Evolutionary conservation across 352 stramenopile genomes (phyloP), one percentile per base, ranked within the genome.

Genomic region (Globisporangium ultimum): DNA sequence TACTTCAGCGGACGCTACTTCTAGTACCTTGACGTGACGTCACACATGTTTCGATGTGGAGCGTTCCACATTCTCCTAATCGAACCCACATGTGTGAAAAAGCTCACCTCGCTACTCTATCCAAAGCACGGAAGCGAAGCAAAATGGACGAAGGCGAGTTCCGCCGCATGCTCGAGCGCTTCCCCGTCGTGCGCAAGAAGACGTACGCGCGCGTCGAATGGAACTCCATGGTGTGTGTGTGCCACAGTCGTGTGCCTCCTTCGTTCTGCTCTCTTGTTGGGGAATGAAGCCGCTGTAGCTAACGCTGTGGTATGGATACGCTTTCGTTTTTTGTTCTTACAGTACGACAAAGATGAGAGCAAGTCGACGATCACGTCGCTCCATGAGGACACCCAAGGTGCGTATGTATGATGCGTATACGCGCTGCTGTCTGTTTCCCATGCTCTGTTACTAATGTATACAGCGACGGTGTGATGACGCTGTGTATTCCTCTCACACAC

Each of bases 91-190:
- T 36, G 2, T 36, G 28, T 28, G 24, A 28, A 36, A 32, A 36
- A 36, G 28, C 28, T 15, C 40, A 45, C 13, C 13, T 18, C 7
- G 38, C 7, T 41, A 43, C 38, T 43, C 11, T 24, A 22, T 20
- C 10, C 13, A 14, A 10, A 46, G 13, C 49, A 11, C 13, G 8
- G 0, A 24, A 47, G 58, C 20, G 17, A 63, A n/a, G n/a, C n/a
- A n/a, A n/a, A 7, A 92, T 92, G 83, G 77, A 92, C 71, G 80
- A 89, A 18, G 32, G 34, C 58, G 80, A 90, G 71, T 92, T 92
- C 71, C 61, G 70, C 64, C 70, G 71, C 38, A 61, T 83, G 72
- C 65, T 92, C 47, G 83, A 84, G 68, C 72, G 74, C 66, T 92
- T 87, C 72, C 83, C 83, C 0, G 73, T 91, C 36, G 83, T 91